These are phyloP conservation scores for Erucastrum elatum DNA, from an alignment of 345 rosid species.

Conservation along the genomic window DNA sequence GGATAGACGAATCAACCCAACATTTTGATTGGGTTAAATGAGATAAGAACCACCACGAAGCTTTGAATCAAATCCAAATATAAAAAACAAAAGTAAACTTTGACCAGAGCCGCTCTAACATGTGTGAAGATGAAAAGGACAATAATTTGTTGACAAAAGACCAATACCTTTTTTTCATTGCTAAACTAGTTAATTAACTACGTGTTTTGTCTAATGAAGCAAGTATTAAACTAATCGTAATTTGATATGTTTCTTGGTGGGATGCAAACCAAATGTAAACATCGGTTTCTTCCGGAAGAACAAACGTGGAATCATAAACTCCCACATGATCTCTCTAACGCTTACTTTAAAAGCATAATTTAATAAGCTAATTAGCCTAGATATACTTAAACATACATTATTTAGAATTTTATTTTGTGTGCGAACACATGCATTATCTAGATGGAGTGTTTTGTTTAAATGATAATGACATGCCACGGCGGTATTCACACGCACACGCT, in stretches of 20 bases:
- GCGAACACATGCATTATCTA: background rate
- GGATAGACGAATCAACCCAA: background rate
- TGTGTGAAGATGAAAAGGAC: conserved; percentile 23
- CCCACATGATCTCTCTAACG: conserved; percentile 28
- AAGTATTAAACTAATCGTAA: conserved; percentile 33
- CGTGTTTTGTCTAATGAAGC: conserved; percentile 40
- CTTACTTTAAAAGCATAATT: conserved; percentile 5
- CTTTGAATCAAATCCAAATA: conserved; percentile 19
- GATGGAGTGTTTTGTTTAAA: background rate
- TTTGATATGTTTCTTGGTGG: conserved; percentile 37
- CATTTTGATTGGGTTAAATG: conserved; percentile 24
- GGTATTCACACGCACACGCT: conserved; percentile 38
- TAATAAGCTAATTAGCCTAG: conserved; percentile 17
- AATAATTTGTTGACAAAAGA: conserved; percentile 18
- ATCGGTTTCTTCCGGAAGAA: conserved; percentile 26
- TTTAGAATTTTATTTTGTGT: background rate
- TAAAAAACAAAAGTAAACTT: conserved; percentile 10
- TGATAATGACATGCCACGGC: conserved; percentile 35
- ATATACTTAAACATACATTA: background rate
- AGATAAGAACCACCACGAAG: conserved; percentile 31
- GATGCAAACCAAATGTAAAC: conserved; percentile 34
- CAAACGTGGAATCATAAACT: conserved; percentile 37
- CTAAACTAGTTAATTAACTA: background rate
- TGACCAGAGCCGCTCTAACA: conserved; percentile 18
- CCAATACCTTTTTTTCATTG: conserved; percentile 8